A percentile compares a stretch with the other conserved stretches of the same genome.
Conservation (phyloP, 805 yeast species). For the Candida piceae region DNA sequence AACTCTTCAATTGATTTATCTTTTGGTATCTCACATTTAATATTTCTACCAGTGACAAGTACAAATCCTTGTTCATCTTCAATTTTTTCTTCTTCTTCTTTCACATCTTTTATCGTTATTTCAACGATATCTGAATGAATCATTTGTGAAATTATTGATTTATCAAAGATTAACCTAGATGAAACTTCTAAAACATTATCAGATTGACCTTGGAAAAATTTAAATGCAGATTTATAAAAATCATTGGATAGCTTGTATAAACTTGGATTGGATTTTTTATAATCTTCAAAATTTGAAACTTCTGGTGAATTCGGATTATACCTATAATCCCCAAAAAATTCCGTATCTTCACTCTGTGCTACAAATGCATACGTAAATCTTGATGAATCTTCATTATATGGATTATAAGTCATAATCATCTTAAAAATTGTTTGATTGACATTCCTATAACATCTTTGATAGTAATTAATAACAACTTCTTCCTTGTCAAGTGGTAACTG, state of each 20-base stretch:
- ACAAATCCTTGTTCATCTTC: conserved; percentile 1
- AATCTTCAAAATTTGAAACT: conserved; percentile 29
- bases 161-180: conserved; percentile 20
- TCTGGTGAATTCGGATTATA: conserved; percentile 23
- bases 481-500: conserved; percentile 1
- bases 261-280: conserved; percentile 30
- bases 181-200: conserved; percentile 34
- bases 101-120: background rate
- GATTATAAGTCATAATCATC: conserved; percentile 12
- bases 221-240: conserved; percentile 36
- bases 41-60: background rate
- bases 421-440: conserved; percentile 14
- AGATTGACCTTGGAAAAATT: conserved; percentile 41
- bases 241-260: conserved; percentile 33
- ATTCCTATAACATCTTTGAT: conserved; percentile 7
- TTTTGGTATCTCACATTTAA: background rate
- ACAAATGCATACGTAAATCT: conserved; percentile 1
- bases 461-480: conserved; percentile 9
- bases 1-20: conserved; percentile 1
- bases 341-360: background rate
- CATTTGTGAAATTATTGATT: background rate
- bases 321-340: conserved; percentile 6
- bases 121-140: background rate
- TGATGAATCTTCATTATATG: conserved; percentile 11
- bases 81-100: background rate